Base-by-base conservation (phyloP, 106 monocot species). In the Alisma plantagoaquatica region DNA sequence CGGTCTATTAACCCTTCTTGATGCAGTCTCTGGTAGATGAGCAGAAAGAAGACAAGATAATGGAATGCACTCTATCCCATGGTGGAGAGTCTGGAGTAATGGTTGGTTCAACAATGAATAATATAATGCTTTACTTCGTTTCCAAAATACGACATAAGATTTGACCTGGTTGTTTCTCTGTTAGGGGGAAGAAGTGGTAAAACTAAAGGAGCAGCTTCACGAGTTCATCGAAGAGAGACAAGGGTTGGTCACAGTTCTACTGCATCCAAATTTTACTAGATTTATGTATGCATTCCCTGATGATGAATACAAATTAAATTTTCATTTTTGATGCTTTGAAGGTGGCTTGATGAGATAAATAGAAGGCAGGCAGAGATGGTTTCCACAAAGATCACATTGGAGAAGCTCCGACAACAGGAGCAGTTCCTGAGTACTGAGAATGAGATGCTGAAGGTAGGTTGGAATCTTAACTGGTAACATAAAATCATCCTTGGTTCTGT, bases 161-260 rank as follows among this genome's bases (percentile, higher is more conserved):
- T n/a, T n/a, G n/a, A n/a, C n/a, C n/a, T n/a, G n/a, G n/a, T n/a
- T 67, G 29, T 22, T 0, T 48, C 24, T 67, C 43, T 4, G 43
- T 12, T 43, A 94, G 94, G 80, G 74, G 23, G 17, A 81, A 41
- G 75, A 80, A 16, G 42, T 70, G 12, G 23, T 33, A 20, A 76
- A 64, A 30, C 56, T 89, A 52, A 88, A 71, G 66, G 69, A 58
- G 41, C 73, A 74, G 53, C 81, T 89, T 17, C 53, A 68, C 54
- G 73, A 96, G 51, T 84, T 89, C 25, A 61, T 84, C 33, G 70
- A 78, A 70, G 96, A 96, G 60, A 74, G 96, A 58, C 75, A 89
- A 69, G 73, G 78, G 96, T 96, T 65, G 41, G 53, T 30, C 42
- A 25, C 23, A 15, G 8, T 9, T 16, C 5, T 46, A 6, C 46